A percentile compares a stretch with the other conserved stretches of the same genome.
Conservation (phyloP, 306 rosid genomes). For the Trifolium dubium region DNA sequence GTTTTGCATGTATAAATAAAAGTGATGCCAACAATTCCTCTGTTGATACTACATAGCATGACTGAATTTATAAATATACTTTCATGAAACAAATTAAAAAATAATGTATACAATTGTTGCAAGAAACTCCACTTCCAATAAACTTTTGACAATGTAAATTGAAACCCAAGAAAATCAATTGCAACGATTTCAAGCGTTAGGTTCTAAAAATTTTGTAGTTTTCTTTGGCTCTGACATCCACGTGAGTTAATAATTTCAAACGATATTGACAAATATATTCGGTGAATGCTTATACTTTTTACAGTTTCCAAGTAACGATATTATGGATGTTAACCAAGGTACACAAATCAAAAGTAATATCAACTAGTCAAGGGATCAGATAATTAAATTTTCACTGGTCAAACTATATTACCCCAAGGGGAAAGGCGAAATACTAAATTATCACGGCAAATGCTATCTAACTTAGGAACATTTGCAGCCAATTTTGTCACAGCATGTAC, state of each 20-base stretch:
- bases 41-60: not conserved
- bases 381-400: not conserved
- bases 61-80: constrained; percentile 6
- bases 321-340: not conserved
- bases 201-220: not conserved
- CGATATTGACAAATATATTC: not conserved
- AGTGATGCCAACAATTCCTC: not conserved
- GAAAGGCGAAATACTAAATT: constrained; percentile 10
- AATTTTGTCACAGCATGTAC: constrained; percentile 16
- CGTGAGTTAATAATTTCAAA: not conserved
- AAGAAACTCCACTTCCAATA: constrained; percentile 12
- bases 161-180: not conserved
- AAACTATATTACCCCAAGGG: constrained; percentile 2
- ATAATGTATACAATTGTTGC: not conserved
- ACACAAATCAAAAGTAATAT: constrained; percentile 7
- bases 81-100: constrained; percentile 11
- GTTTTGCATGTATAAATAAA: constrained; percentile 15
- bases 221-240: not conserved
- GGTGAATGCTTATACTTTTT: not conserved
- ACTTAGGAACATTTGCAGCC: constrained; percentile 15
- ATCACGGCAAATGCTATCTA: constrained; percentile 35
- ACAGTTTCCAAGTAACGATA: not conserved
- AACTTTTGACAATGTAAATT: not conserved
- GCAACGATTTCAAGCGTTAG: constrained; percentile 13
- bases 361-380: not conserved